A percentile compares a stretch with the other conserved stretches of the same genome.
phyloP scores from a whole-genome alignment of 2,329 filamentous ascomycete genomes.

The Fusarium abutilonis region DNA sequence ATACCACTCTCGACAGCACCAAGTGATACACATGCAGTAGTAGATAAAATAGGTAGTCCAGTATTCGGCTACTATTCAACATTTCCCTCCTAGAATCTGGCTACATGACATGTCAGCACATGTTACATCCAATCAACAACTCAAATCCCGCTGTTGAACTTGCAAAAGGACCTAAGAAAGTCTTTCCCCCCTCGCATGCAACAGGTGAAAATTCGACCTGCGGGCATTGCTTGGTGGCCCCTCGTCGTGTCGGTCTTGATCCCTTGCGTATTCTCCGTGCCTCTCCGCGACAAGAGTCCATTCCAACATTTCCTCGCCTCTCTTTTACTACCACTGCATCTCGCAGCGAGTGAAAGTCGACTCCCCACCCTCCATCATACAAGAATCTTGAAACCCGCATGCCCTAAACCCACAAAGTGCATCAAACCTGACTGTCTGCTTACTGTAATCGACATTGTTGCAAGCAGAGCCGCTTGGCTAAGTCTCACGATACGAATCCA shows the following conservation, averaged over 20 bases:
- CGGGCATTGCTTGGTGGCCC: background rate
- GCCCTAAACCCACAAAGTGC: constrained; percentile 14
- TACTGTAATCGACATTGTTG: constrained; percentile 2
- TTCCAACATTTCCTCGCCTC: constrained; percentile 10
- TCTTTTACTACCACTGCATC: background rate
- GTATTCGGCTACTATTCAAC: constrained; percentile 9
- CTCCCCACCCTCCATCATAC: constrained; percentile 31
- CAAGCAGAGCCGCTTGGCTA: constrained; percentile 19
- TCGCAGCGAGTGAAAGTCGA: constrained; percentile 31
- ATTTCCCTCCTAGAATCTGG: constrained; percentile 5
- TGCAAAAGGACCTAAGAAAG: constrained; percentile 4
- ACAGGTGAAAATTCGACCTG: constrained; percentile 11
- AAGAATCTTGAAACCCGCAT: constrained; percentile 28
- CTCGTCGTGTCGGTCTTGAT: constrained; percentile 14
- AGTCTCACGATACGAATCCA: background rate
- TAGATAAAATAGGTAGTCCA: constrained; percentile 7
- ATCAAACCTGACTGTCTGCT: constrained; percentile 1
- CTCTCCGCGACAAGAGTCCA: constrained; percentile 34
- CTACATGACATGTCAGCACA: constrained; percentile 33
- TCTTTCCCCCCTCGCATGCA: constrained; percentile 30
- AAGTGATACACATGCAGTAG: background rate
- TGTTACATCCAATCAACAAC: constrained; percentile 15
- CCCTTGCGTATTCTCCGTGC: constrained; percentile 31
- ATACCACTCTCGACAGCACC: constrained; percentile 3
- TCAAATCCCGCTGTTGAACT: constrained; percentile 4